Percentiles rank a stretch among this genome's conserved stretches.
Evolutionary conservation across 148 eudicot species (phyloP).

Genomic region (Dianthus caryophyllus): DNA sequence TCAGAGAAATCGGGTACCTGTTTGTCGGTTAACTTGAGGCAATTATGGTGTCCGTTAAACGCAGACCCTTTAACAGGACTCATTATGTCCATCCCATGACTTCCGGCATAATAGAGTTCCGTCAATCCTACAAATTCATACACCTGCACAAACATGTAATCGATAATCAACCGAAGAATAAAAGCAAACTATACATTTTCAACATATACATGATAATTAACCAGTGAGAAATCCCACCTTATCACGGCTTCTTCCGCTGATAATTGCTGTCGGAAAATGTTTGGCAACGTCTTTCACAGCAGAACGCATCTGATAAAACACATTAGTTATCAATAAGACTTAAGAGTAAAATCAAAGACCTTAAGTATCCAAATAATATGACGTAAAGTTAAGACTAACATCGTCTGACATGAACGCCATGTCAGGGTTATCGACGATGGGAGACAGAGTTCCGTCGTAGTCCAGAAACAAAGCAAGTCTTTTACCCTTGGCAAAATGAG

Average conservation of each 20-base stretch:
- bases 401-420: conserved; percentile 74
- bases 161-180: background rate
- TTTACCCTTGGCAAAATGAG: conserved; percentile 67
- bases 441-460: conserved; percentile 95
- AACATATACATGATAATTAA: background rate
- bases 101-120: conserved; percentile 91
- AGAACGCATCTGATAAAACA: conserved; percentile 63
- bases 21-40: conserved; percentile 59
- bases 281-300: conserved; percentile 71
- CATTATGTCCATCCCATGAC: conserved; percentile 98
- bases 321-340: background rate
- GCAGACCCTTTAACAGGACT: conserved; percentile 51
- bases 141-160: conserved; percentile 44
- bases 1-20: conserved; percentile 41
- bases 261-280: conserved; percentile 82
- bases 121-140: conserved; percentile 77
- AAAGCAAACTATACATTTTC: background rate
- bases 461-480: conserved; percentile 81
- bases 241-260: conserved; percentile 96
- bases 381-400: conserved; percentile 36
- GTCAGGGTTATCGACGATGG: conserved; percentile 92
- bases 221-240: conserved; percentile 47
- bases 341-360: conserved; percentile 2
- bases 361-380: background rate
- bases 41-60: conserved; percentile 47